Base-by-base conservation (phyloP, 2,329 filamentous ascomycete species). In the Ustilaginoidea virens region DNA sequence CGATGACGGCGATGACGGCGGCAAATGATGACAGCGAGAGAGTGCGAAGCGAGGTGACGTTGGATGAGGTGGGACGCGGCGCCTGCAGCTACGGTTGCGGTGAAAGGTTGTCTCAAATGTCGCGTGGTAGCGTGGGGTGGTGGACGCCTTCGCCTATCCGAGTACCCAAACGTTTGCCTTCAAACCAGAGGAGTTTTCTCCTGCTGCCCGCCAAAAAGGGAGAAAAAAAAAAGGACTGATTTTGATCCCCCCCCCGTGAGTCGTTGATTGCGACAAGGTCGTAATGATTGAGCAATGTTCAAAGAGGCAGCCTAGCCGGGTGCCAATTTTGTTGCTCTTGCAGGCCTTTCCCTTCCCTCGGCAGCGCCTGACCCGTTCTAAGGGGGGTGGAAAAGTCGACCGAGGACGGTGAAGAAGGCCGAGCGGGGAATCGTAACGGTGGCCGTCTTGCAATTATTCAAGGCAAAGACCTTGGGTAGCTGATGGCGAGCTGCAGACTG, bases 331-430 rank as follows among this genome's bases (percentile, higher is more conserved):
- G 8, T 23, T 12, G 10, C 12, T 20, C n/a, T 12, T 17, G 12
- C 15, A 14, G 14, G 17, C 11, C 21, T 11, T 16, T 17, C 16
- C 23, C 32, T 28, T 27, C 13, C 20, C 24, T 23, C 8, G 31
- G 17, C 19, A 11, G 20, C 16, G 17, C 8, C 32, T n/a, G 28
- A 33, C 32, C 33, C 34, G 41, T 55, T 34, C 44, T 67, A 69
- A 37, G 63, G 65, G 53, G 65, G 65, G 40, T 70, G 64, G 42
- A 62, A 58, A 37, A 63, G 48, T 48, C 59, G 48, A 48, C 68
- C 56, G 46, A 62, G 50, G 42, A 55, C 45, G 56, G 61, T 61
- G 49, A 65, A 55, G 46, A 61, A 47, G 49, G 62, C 52, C 45
- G 46, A 50, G 47, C 51, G 52, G 43, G 45, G 53, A 55, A 49